Percentiles rank a stretch among this genome's conserved stretches.
Evolutionary conservation across 2,329 filamentous ascomycete species (phyloP).

Genomic region (Arthrobotrys entomopaga): DNA sequence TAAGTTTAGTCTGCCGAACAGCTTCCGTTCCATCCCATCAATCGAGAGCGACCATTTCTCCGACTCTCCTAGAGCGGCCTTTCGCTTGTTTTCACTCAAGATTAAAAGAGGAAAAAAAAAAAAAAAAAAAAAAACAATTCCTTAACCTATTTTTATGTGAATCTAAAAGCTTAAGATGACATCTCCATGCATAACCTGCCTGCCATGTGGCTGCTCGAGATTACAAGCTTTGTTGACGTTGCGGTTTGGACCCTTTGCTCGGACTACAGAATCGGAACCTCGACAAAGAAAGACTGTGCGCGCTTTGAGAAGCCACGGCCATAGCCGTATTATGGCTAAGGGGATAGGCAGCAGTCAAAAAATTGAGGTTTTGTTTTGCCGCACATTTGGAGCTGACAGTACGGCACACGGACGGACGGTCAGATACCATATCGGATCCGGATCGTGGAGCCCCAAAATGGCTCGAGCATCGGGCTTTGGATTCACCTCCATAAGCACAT

Average conservation of each 20-base stretch:
- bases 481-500: not conserved
- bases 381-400: slow-evolving; percentile 16
- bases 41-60: too few species aligned
- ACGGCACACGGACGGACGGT: slow-evolving; percentile 40
- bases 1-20: slow-evolving; percentile 46
- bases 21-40: slow-evolving; percentile 21
- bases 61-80: too few species aligned
- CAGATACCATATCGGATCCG: too few species aligned
- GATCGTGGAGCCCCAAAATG: slow-evolving; percentile 9
- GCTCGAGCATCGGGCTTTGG: too few species aligned
- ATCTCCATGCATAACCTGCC: slow-evolving; percentile 24
- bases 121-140: too few species aligned
- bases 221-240: slow-evolving; percentile 8
- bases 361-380: not conserved
- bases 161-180: slow-evolving; percentile 39
- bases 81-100: too few species aligned
- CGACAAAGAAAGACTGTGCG: not conserved
- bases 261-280: slow-evolving; percentile 9
- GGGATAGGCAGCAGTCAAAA: slow-evolving; percentile 23
- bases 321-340: slow-evolving; percentile 2
- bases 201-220: slow-evolving; percentile 30
- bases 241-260: slow-evolving; percentile 48
- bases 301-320: not conserved
- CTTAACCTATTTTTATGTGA: not conserved
- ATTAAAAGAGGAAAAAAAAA: too few species aligned